Evolutionary conservation across 1,284 basidiomycete species (phyloP), one percentile per base, ranked within the genome.

Genomic region (Naganishia cerealis): DNA sequence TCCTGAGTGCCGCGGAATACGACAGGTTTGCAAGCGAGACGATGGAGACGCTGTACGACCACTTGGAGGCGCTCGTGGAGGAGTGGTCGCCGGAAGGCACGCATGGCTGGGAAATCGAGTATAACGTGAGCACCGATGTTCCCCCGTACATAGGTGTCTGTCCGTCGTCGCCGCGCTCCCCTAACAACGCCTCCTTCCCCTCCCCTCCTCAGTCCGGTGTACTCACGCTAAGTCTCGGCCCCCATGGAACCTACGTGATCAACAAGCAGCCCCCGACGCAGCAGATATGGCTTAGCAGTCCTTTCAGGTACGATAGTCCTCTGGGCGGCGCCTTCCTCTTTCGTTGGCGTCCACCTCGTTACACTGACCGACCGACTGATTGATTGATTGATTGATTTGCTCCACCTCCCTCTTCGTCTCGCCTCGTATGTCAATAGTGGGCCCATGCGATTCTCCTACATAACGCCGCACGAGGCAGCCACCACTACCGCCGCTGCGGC

Each of bases 221-320:
- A 39, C 82, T 99, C 68, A 99, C 92, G 2, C 86, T 98, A 61
- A 84, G 85, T 57, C 84, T 97, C 21, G 93, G 90, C 42, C 83
- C 86, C 9, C 84, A 90, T 71, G 94, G 94, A 21, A 98, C 92
- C n/a, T 99, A 97, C 82, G 95, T 98, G 50, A 91, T 99, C 82
- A 99, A 99, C 83, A 99, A 99, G 84, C 95, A 99, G 80, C 95
- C 95, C 10, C 95, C 96, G 6, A 98, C 98, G 78, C 93, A 94
- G 81, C 96, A 99, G 80, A 98, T 99, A 76, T 99, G 95, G 95
- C 84, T 99, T 40, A 94, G 92, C 13, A 95, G 92, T 42, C 95
- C 95, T 0, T 77, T 88, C 71, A 91, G 88, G 89, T 88, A 43
- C n/a, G 67, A 7, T 7, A 6, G 5, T 38, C 38, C 4, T 48